A percentile compares a stretch with the other conserved stretches of the same genome.
Conservation (phyloP, 441 rosid genomes). For the Kokia cookei region DNA sequence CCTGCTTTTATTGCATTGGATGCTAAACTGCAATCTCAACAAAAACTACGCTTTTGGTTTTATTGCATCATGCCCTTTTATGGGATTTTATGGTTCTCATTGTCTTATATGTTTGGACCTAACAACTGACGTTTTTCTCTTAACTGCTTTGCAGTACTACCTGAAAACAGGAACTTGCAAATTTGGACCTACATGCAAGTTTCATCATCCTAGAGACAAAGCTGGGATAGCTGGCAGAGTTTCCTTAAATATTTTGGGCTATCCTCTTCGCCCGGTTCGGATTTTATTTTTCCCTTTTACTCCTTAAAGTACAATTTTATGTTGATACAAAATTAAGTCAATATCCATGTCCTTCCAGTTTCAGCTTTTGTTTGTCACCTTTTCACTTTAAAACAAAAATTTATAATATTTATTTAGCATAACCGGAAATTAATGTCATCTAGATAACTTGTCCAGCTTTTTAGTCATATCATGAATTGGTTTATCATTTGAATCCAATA, state of each 20-base stretch:
- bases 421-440: not conserved
- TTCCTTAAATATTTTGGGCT: constrained; percentile 85
- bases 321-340: not conserved
- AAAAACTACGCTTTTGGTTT: not conserved
- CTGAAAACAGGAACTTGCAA: constrained; percentile 97
- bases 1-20: not conserved
- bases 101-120: not conserved
- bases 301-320: not conserved
- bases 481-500: not conserved
- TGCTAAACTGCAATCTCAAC: not conserved
- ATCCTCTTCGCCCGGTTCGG: constrained; percentile 87
- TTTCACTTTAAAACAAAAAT: not conserved
- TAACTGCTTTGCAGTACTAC: constrained; percentile 53
- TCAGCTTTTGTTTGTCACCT: not conserved
- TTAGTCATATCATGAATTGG: not conserved
- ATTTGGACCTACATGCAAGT: constrained; percentile 99
- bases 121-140: constrained; percentile 14
- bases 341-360: not conserved
- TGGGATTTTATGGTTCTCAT: not conserved
- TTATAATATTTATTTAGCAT: not conserved
- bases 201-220: constrained; percentile 96
- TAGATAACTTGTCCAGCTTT: not conserved
- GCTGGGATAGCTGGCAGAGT: constrained; percentile 95
- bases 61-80: not conserved
- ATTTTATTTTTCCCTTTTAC: constrained; percentile 8